Conservation (phyloP, 2,329 filamentous ascomycete species). For the Aspergillus sp. region DNA sequence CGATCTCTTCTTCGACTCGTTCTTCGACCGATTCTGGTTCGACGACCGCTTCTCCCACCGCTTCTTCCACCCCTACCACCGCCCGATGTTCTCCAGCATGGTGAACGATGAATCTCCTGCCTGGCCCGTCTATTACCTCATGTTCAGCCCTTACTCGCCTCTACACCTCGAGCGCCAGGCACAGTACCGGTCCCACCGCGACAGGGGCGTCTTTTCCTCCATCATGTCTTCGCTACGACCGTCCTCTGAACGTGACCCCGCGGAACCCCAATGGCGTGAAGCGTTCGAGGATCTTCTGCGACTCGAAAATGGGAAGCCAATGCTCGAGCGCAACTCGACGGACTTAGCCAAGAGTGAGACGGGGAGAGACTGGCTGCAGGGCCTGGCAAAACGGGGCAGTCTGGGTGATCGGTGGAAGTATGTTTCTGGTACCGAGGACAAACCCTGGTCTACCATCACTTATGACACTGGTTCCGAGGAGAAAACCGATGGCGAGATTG, state of each 20-base stretch:
- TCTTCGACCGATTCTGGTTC: slow-evolving; percentile 32
- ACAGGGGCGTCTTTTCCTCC: slow-evolving; percentile 31
- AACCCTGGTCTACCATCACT: slow-evolving; percentile 23
- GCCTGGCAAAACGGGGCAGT: slow-evolving; percentile 41
- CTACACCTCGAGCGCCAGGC: slow-evolving; percentile 50
- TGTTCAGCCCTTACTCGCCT: slow-evolving; percentile 55
- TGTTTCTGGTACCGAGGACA: slow-evolving; percentile 19
- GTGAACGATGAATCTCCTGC: slow-evolving; percentile 32
- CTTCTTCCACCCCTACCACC: slow-evolving; percentile 27
- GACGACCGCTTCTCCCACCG: slow-evolving; percentile 30
- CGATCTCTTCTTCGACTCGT: slow-evolving; percentile 35
- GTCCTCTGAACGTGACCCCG: slow-evolving; percentile 32
- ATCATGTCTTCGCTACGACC: slow-evolving; percentile 31
- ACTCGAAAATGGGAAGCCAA: slow-evolving; percentile 43
- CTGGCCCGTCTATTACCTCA: slow-evolving; percentile 43
- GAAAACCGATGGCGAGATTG: slow-evolving; percentile 10
- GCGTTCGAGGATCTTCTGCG: slow-evolving; percentile 60
- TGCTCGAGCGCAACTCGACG: slow-evolving; percentile 34
- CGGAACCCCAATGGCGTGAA: slow-evolving; percentile 50
- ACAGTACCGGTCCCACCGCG: slow-evolving; percentile 23
- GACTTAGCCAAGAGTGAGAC: slow-evolving; percentile 26
- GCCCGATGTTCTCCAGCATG: slow-evolving; percentile 29
- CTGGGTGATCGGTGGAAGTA: slow-evolving; percentile 40
- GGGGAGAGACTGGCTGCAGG: slow-evolving; percentile 39
- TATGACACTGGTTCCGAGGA: slow-evolving; percentile 14